These are phyloP conservation scores for Vaccinium macrocarpon DNA, from an alignment of 148 eudicot species.

Conservation along the genomic window DNA sequence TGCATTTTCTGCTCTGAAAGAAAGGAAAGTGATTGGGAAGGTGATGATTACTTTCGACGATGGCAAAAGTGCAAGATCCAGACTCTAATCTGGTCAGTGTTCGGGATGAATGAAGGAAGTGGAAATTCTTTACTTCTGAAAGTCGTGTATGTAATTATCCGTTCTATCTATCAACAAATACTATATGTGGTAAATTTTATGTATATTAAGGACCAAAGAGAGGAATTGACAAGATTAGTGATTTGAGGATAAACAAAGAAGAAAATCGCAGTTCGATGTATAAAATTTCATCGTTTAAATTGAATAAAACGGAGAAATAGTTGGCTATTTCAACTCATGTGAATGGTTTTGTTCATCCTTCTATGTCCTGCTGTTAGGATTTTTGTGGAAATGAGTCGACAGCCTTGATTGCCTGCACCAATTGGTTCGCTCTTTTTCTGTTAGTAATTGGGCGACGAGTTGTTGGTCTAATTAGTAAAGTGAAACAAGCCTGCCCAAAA, in stretches of 20 bases:
- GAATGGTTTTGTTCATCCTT: not conserved
- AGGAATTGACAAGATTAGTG: not conserved
- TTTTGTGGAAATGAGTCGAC: not conserved
- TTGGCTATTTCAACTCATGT: not conserved
- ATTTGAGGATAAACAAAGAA: not conserved
- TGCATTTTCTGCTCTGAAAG: conserved; percentile 82
- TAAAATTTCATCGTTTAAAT: not conserved
- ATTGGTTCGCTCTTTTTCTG: not conserved
- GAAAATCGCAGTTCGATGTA: not conserved
- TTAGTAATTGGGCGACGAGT: no score
- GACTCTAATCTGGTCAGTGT: conserved; percentile 41
- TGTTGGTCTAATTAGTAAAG: no score
- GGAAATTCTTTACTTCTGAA: not conserved
- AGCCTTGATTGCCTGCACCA: not conserved
- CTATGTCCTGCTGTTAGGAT: not conserved
- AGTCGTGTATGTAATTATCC: not conserved
- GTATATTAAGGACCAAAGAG: not conserved
- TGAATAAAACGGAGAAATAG: not conserved
- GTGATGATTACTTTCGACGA: conserved; percentile 74
- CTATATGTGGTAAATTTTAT: not conserved
- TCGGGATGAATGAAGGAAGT: not conserved
- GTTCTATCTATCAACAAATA: not conserved
- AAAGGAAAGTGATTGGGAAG: conserved; percentile 82
- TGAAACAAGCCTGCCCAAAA: no score
- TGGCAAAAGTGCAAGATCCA: conserved; percentile 47